Base-by-base conservation (phyloP, 2,329 filamentous ascomycete genomes). In the Colletotrichum salicis region DNA sequence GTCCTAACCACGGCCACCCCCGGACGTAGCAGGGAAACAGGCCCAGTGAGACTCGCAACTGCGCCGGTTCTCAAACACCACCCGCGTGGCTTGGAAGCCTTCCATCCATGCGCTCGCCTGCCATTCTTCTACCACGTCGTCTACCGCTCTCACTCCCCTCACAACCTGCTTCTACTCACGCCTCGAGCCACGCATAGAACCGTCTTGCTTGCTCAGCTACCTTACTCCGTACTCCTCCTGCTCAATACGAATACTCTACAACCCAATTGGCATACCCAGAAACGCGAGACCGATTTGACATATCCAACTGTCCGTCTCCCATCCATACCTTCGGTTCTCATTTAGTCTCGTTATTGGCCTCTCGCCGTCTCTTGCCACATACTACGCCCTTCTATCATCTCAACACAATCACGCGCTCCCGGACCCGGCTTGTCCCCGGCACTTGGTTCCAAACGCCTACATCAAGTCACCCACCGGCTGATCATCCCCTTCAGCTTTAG, bases 81-180 rank as follows among this genome's bases (percentile, higher is more conserved):
- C 55, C 70, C 33, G 59, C 60, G 70, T 72, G 66, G 70, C 70
- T 72, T 70, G 70, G 70, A 79, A 67, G 78, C 57, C 31, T 52
- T 22, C 29, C 27, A 59, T 45, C 74, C 55, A 48, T 64, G 31
- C 68, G n/a, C 63, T 35, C 37, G 48, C 29, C 48, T 56, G 19
- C 70, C 35, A 12, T 33, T 55, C 3, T 60, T 48, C 35, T 11
- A 37, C 51, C 66, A 48, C 45, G 22, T 41, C 56, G 29, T 31
- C 37, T 45, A 31, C 33, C 57, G 22, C 67, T 22, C 5, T 19
- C 41, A 11, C 11, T 33, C 19, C 7, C 64, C 24, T 67, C 35
- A 33, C 59, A 63, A 55, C 48, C 61, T 22, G n/a, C n/a, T 22
- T 22, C 13, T 10, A 15, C 33, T 22, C 33, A 60, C 54, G 7